These are phyloP conservation scores for Parathielavia appendiculata DNA, from an alignment of 495 filamentous ascomycete species.

Conservation along the genomic window DNA sequence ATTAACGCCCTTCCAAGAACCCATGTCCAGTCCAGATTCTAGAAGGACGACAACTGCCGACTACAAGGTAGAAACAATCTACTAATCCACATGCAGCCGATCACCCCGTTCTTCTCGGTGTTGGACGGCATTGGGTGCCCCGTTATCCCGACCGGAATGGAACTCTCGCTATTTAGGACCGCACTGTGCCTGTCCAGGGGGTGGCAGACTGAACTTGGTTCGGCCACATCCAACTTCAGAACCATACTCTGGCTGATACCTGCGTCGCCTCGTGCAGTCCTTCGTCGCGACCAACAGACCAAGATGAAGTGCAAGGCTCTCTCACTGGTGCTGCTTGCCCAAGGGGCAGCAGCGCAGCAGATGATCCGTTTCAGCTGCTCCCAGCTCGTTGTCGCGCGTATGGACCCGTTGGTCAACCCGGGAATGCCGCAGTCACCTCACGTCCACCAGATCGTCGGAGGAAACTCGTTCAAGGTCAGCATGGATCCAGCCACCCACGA, in stretches of 20 bases:
- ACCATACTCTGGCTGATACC: too few species aligned
- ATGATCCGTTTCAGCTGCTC: conserved; percentile 47
- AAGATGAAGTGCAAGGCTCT: neutral
- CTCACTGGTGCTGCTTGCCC: neutral
- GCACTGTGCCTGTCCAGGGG: neutral
- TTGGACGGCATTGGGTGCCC: conserved; percentile 2
- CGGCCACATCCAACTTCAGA: neutral
- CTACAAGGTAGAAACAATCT: neutral
- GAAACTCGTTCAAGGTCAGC: conserved; percentile 31
- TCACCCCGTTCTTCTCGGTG: neutral
- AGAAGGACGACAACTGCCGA: conserved; percentile 8
- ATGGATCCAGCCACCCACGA: conserved; percentile 27
- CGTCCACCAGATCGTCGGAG: conserved; percentile 37
- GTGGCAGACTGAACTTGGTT: neutral
- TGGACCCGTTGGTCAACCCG: conserved; percentile 44
- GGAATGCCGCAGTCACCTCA: conserved; percentile 36
- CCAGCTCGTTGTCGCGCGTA: conserved; percentile 40
- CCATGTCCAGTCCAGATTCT: neutral
- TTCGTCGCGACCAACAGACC: neutral
- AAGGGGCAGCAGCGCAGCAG: neutral
- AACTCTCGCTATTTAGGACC: conserved; percentile 1
- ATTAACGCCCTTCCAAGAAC: neutral
- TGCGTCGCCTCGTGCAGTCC: neutral
- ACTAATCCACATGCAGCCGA: neutral
- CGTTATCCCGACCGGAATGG: conserved; percentile 4